A percentile compares a stretch with the other conserved stretches of the same genome.
These are phyloP conservation scores for Harrya chromipes DNA, from an alignment of 768 basidiomycete species.

Conservation along the genomic window DNA sequence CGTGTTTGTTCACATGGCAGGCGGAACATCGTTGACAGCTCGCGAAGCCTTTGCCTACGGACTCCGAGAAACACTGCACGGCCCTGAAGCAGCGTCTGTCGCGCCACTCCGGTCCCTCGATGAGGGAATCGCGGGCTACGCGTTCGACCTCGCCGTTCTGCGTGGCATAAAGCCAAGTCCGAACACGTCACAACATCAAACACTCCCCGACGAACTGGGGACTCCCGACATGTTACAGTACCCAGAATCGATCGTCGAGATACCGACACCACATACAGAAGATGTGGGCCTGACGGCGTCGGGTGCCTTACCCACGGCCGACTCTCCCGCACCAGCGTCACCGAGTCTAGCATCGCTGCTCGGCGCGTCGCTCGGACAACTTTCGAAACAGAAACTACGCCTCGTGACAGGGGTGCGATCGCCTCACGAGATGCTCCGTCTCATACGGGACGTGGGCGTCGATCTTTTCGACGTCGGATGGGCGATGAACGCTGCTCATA, in stretches of 20 bases:
- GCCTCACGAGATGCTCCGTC: constrained; percentile 73
- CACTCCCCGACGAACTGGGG: constrained; percentile 7
- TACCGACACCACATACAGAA: constrained; percentile 6
- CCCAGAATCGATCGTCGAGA: constrained; percentile 5
- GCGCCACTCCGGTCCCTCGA: constrained; percentile 56
- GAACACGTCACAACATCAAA: constrained; percentile 15
- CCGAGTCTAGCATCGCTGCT: constrained; percentile 42
- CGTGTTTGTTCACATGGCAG: constrained; percentile 70
- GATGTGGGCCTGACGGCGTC: background rate
- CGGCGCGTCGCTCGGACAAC: constrained; percentile 52
- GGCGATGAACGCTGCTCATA: constrained; percentile 62
- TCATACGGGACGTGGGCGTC: constrained; percentile 62
- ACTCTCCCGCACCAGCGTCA: background rate
- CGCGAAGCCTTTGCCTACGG: constrained; percentile 60
- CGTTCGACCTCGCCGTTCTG: constrained; percentile 62
- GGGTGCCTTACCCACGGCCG: background rate
- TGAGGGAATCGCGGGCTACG: constrained; percentile 67
- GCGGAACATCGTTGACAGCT: constrained; percentile 52
- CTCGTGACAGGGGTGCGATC: constrained; percentile 52
- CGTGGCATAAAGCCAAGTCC: constrained; percentile 23
- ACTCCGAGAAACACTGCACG: constrained; percentile 55
- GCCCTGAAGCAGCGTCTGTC: constrained; percentile 51
- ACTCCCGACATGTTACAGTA: constrained; percentile 13
- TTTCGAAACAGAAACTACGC: constrained; percentile 60
- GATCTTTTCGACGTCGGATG: constrained; percentile 77